phyloP scores from a whole-genome alignment of 1,284 basidiomycete genomes.

The Cystobasidium slooffiae region DNA sequence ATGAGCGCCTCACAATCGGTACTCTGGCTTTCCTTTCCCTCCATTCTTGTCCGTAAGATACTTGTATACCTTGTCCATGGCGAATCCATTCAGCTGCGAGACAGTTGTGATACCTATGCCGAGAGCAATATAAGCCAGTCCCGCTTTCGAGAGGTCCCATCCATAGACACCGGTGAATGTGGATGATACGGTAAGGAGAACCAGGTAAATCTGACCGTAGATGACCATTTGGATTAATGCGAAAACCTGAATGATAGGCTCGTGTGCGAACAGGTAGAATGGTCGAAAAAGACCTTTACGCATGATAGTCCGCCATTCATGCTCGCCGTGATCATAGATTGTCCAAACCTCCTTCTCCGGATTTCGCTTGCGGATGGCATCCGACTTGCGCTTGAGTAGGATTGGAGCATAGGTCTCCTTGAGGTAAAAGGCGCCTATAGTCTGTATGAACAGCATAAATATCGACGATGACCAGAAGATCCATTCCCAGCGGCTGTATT shows the following conservation, averaged over 20 bases:
- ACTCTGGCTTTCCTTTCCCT: conserved; percentile 66
- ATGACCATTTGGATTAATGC: conserved; percentile 63
- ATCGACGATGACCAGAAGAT: conserved; percentile 70
- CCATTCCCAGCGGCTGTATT: conserved; percentile 59
- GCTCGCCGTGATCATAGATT: conserved; percentile 45
- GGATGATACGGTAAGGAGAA: conserved; percentile 68
- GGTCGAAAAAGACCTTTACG: conserved; percentile 60
- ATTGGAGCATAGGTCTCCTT: conserved; percentile 56
- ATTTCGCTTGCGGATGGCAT: conserved; percentile 61
- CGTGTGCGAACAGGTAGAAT: conserved; percentile 60
- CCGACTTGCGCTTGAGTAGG: conserved; percentile 54
- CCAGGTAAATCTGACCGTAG: conserved; percentile 63
- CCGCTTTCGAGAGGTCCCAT: conserved; percentile 62
- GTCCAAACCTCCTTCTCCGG: conserved; percentile 51
- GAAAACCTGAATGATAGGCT: conserved; percentile 62
- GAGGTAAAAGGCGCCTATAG: conserved; percentile 60
- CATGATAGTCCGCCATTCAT: conserved; percentile 50
- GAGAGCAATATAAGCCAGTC: conserved; percentile 68
- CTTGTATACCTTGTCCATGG: conserved; percentile 65
- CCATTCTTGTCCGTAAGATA: conserved; percentile 63
- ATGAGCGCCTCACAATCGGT: conserved; percentile 54
- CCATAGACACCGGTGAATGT: conserved; percentile 64
- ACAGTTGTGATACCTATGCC: conserved; percentile 64
- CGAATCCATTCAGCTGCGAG: conserved; percentile 66
- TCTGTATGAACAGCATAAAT: conserved; percentile 57